Conservation (phyloP, 2,329 filamentous ascomycete genomes). For the Tolypocladium tundrense region DNA sequence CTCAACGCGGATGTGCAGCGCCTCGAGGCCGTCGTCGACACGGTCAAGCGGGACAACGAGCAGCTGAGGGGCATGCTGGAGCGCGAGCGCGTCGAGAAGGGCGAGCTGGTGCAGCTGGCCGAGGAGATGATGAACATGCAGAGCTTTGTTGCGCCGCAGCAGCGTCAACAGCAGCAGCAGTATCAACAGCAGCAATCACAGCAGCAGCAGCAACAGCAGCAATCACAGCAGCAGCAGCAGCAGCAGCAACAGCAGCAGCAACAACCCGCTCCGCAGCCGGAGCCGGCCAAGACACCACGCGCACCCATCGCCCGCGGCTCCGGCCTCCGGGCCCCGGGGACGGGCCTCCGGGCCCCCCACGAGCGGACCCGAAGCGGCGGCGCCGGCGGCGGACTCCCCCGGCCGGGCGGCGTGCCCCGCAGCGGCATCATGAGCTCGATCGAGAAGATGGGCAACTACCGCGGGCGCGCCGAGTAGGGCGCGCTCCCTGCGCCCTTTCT, state of each 20-base stretch:
- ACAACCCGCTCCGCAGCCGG: conserved; percentile 9
- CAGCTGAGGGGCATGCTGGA: conserved; percentile 56
- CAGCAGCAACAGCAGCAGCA: conserved; percentile 9
- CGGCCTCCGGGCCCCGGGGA: conserved; percentile 51
- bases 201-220: conserved; percentile 3
- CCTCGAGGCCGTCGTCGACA: conserved; percentile 60
- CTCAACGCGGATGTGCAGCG: conserved; percentile 66
- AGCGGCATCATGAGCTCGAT: conserved; percentile 78
- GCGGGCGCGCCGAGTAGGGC: conserved; percentile 16
- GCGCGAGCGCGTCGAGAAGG: conserved; percentile 70
- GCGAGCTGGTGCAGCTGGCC: conserved; percentile 68
- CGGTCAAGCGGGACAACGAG: conserved; percentile 60
- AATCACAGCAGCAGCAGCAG: not conserved
- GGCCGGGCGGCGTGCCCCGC: conserved; percentile 37
- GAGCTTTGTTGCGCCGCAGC: conserved; percentile 26
- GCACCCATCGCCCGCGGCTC: conserved; percentile 42
- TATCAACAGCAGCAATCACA: conserved; percentile 2
- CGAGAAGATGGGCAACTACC: conserved; percentile 70
- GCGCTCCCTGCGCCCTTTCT: too few species aligned
- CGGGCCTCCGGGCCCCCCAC: conserved; percentile 30
- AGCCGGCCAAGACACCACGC: conserved; percentile 26
- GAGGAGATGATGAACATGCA: conserved; percentile 75
- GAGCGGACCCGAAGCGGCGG: conserved; percentile 33
- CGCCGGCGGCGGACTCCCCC: conserved; percentile 30
- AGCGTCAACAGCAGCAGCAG: conserved; percentile 4